Evolutionary conservation across 805 yeast genomes (phyloP).

Genomic region (Ogataea philodendri): DNA sequence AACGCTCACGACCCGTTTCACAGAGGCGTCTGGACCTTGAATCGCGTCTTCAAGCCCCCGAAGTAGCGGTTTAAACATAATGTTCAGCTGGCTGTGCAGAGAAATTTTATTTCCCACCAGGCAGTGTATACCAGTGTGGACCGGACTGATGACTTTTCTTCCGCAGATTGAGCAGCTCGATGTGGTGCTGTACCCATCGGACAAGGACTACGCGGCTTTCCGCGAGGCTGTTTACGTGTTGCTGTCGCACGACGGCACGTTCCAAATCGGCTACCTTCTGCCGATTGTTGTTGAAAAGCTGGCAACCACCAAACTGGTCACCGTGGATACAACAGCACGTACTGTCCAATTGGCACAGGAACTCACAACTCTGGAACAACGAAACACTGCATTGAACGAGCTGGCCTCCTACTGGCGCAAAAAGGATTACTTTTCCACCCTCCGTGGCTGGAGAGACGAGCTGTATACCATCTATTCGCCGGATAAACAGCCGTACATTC

Average conservation of each 20-base stretch:
- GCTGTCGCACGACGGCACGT: constrained; percentile 36
- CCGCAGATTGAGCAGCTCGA: constrained; percentile 32
- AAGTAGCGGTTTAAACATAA: constrained; percentile 3
- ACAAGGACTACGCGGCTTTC: constrained; percentile 17
- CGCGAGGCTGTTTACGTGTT: constrained; percentile 31
- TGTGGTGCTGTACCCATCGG: constrained; percentile 32
- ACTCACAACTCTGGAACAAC: constrained; percentile 38
- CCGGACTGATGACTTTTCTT: constrained; percentile 18
- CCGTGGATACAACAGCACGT: constrained; percentile 27
- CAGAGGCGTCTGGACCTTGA: background rate
- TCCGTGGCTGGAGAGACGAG: constrained; percentile 85
- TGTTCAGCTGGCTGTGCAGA: constrained; percentile 2
- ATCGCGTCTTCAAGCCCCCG: constrained; percentile 8
- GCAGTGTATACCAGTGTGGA: constrained; percentile 9
- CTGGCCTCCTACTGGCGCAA: constrained; percentile 44
- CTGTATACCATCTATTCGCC: constrained; percentile 69
- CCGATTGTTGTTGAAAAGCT: constrained; percentile 35
- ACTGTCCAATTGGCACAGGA: constrained; percentile 32
- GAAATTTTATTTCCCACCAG: constrained; percentile 1
- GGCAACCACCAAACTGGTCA: constrained; percentile 20
- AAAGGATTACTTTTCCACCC: constrained; percentile 35
- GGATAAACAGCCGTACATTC: constrained; percentile 53
- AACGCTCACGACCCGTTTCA: background rate
- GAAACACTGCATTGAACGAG: constrained; percentile 40
- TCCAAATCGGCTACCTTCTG: constrained; percentile 40